phyloP scores from a whole-genome alignment of 441 rosid genomes.

The Croton setiger region DNA sequence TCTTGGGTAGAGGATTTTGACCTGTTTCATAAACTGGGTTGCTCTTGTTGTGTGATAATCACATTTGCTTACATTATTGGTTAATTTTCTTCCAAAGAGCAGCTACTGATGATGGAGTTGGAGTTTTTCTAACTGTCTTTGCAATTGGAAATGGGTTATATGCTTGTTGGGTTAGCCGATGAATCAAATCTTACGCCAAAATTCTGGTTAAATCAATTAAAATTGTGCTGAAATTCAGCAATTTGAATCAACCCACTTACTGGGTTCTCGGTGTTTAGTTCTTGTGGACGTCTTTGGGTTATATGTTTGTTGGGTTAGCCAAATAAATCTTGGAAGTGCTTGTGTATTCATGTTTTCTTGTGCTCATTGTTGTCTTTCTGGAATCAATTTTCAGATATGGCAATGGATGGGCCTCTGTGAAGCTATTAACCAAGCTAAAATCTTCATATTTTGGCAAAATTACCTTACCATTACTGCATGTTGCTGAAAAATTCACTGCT shows the following conservation, averaged over 20 bases:
- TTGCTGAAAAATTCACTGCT: not conserved
- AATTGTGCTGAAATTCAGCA: slow-evolving; percentile 64
- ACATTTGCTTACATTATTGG: not conserved
- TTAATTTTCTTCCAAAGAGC: slow-evolving; percentile 82
- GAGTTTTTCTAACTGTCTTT: slow-evolving; percentile 69
- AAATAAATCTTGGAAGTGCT: slow-evolving; percentile 85
- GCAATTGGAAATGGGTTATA: slow-evolving; percentile 85
- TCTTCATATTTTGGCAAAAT: not conserved
- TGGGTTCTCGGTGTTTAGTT: slow-evolving; percentile 80
- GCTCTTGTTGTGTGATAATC: no score
- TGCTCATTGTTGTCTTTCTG: slow-evolving; percentile 96
- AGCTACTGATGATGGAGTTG: slow-evolving; percentile 73
- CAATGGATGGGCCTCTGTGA: slow-evolving; percentile 97
- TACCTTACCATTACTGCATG: slow-evolving; percentile 1
- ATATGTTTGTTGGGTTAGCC: slow-evolving; percentile 84
- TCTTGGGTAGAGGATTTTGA: no score
- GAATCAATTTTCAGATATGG: slow-evolving; percentile 68
- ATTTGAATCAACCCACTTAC: slow-evolving; percentile 73
- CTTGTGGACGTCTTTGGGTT: slow-evolving; percentile 95
- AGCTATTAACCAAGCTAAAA: slow-evolving; percentile 40
- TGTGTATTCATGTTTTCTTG: slow-evolving; percentile 98
- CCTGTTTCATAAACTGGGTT: no score
- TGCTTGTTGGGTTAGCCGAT: slow-evolving; percentile 77
- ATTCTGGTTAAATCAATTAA: slow-evolving; percentile 61
- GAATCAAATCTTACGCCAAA: slow-evolving; percentile 56